Percentiles rank a stretch among this genome's conserved stretches.
These are phyloP conservation scores for Daedaleopsis sinensis DNA, from an alignment of 768 basidiomycete genomes.

Conservation along the genomic window DNA sequence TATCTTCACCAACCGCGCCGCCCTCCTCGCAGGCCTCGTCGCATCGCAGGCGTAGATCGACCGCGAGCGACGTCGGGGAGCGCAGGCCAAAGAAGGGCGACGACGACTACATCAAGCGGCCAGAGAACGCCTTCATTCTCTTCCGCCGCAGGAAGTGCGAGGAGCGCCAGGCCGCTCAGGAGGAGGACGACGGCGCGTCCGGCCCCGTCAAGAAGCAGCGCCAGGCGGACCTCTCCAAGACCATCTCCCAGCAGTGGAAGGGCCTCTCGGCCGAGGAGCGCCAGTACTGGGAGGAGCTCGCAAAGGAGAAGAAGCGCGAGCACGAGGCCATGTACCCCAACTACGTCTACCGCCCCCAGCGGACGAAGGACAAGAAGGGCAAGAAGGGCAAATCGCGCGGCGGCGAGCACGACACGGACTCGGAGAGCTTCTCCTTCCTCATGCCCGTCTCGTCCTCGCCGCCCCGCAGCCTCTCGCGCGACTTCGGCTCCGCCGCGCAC, in stretches of 20 bases:
- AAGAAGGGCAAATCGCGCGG: constrained; percentile 43
- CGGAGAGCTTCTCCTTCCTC: constrained; percentile 52
- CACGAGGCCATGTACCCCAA: constrained; percentile 74
- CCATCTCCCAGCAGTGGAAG: constrained; percentile 84
- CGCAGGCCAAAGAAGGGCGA: constrained; percentile 63
- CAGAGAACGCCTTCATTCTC: constrained; percentile 84
- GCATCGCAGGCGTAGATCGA: constrained; percentile 39
- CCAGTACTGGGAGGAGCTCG: constrained; percentile 73
- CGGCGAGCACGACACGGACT: constrained; percentile 53
- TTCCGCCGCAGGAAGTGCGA: constrained; percentile 82
- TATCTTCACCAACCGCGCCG: constrained; percentile 31
- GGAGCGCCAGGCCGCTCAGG: constrained; percentile 61
- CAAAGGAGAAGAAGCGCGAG: constrained; percentile 81
- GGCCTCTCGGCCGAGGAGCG: constrained; percentile 64
- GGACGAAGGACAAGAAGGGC: constrained; percentile 53
- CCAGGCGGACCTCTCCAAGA: constrained; percentile 79
- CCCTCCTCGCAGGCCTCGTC: constrained; percentile 34
- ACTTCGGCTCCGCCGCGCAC: constrained; percentile 27
- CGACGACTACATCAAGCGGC: constrained; percentile 82
- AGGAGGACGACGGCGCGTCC: constrained; percentile 42
- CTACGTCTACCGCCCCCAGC: constrained; percentile 80
- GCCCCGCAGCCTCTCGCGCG: constrained; percentile 38
- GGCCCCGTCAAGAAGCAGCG: constrained; percentile 69
- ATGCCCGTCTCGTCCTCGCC: constrained; percentile 36
- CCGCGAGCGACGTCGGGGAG: constrained; percentile 37